Evolutionary conservation across 1,284 basidiomycete species (phyloP), one percentile per base, ranked within the genome.

Genomic region (Porphyrellus sp.): DNA sequence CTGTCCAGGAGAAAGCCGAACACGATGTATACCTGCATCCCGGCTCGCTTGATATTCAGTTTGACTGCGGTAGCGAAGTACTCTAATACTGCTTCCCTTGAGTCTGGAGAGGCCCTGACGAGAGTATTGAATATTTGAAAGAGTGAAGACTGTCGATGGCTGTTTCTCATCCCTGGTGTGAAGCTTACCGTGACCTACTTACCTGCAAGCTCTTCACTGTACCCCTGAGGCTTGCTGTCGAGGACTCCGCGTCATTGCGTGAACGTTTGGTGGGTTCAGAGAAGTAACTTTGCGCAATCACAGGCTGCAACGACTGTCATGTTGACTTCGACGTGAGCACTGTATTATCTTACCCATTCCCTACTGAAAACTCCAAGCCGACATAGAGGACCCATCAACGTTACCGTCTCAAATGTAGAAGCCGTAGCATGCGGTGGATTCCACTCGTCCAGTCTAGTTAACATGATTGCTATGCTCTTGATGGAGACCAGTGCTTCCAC

Each of bases 121-220:
- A 99, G 77, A 2, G 86, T 76, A 64, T 98, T 94, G 71, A 95
- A 92, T 47, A 97, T 83, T 67, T 87, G 83, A 74, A 97, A 99
- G 42, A 98, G 75, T 5, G 88, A 83, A 1, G 80, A 78, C 82
- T 94, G 53, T 18, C 16, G 42, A 34, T 39, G 42, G 46, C 20
- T 46, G 18, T 24, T 48, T 34, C 39, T 39, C 16, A 28, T 9
- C 54, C 67, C 52, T 21, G 9, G 40, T 27, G 16, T 16, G 24
- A 25, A 46, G 9, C 2, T 43, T n/a, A 18, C 3, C 23, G 34
- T 33, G 24, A 35, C 5, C 16, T 25, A 21, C 59, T 39, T 45
- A 89, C 90, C 77, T 95, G 93, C 15, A 96, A 70, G 46, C 81
- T 87, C 63, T 87, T 87, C 46, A 95, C 70, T 0, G 91, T 92